Percentiles rank a stretch among this genome's conserved stretches.
These are phyloP conservation scores for Vitis rotundifolia DNA, from an alignment of 164 flowering plant genomes.

Conservation along the genomic window DNA sequence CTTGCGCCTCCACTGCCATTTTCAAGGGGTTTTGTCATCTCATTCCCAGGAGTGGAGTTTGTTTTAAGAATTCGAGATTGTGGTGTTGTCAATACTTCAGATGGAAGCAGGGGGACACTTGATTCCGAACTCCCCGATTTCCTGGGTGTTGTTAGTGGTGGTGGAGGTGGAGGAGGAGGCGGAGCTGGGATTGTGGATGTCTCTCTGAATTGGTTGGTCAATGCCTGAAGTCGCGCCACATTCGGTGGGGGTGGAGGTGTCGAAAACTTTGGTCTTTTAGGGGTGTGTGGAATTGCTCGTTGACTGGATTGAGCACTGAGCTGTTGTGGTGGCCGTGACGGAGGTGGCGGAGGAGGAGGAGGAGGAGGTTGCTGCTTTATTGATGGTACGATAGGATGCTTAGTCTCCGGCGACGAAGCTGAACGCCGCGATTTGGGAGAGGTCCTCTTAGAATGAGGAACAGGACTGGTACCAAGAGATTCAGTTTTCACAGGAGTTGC, in stretches of 20 bases:
- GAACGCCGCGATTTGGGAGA: constrained; percentile 72
- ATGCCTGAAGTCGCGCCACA: constrained; percentile 37
- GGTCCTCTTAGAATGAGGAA: constrained; percentile 65
- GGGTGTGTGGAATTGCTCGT: constrained; percentile 26
- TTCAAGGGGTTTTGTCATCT: constrained; percentile 17
- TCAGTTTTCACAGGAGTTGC: constrained; percentile 7
- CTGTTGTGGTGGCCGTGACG: constrained; percentile 22
- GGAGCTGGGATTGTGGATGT: constrained; percentile 29
- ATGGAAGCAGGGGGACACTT: constrained; percentile 18
- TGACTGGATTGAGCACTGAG: constrained; percentile 12
- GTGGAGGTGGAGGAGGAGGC: constrained; percentile 69
- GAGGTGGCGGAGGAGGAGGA: constrained; percentile 28
- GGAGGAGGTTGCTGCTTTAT: constrained; percentile 25
- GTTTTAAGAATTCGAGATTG: constrained; percentile 27
- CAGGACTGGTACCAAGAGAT: constrained; percentile 7
- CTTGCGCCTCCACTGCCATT: constrained; percentile 10
- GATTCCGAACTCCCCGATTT: constrained; percentile 25
- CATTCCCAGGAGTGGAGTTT: constrained; percentile 14
- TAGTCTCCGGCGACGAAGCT: constrained; percentile 47
- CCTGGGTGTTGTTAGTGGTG: constrained; percentile 42
- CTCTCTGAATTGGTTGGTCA: constrained; percentile 25
- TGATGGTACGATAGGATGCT: constrained; percentile 42
- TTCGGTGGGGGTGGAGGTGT: constrained; percentile 71
- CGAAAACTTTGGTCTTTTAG: constrained; percentile 49
- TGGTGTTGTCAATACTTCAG: constrained; percentile 18